phyloP scores from a whole-genome alignment of 345 rosid genomes.

The Balakata baccata region DNA sequence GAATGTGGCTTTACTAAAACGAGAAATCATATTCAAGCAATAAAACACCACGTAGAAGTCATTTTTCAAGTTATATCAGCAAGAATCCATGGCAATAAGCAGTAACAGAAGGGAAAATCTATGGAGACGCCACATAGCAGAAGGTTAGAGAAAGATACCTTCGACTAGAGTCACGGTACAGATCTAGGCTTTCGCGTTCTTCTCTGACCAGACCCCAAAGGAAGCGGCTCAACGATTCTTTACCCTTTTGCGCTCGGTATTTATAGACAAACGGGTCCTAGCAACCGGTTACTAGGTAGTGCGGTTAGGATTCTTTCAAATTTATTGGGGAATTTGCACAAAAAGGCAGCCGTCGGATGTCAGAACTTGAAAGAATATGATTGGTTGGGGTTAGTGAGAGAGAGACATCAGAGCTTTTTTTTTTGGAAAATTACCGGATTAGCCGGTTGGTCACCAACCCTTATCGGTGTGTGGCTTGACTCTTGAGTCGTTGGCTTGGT shows the following conservation, averaged over 20 bases:
- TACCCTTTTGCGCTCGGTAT: neutral
- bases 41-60: neutral
- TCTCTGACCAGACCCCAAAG: slow-evolving; percentile 6
- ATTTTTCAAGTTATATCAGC: neutral
- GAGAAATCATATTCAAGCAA: neutral
- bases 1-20: neutral
- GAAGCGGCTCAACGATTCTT: neutral
- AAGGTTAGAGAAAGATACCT: neutral
- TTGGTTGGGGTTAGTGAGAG: slow-evolving; percentile 19
- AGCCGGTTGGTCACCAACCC: slow-evolving; percentile 15
- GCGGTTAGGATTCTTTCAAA: neutral
- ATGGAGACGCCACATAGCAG: neutral
- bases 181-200: neutral
- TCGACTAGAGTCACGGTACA: neutral
- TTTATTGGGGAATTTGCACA: neutral
- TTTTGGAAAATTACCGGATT: neutral
- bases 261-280: slow-evolving; percentile 7
- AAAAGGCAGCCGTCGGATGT: slow-evolving; percentile 22
- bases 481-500: neutral
- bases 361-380: neutral
- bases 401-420: neutral
- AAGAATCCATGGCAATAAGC: neutral
- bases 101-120: neutral
- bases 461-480: slow-evolving; percentile 3
- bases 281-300: slow-evolving; percentile 1